Evolutionary conservation across 116 monocot species (phyloP), one percentile per base, ranked within the genome.

Genomic region (Phalaenopsis hybrid): DNA sequence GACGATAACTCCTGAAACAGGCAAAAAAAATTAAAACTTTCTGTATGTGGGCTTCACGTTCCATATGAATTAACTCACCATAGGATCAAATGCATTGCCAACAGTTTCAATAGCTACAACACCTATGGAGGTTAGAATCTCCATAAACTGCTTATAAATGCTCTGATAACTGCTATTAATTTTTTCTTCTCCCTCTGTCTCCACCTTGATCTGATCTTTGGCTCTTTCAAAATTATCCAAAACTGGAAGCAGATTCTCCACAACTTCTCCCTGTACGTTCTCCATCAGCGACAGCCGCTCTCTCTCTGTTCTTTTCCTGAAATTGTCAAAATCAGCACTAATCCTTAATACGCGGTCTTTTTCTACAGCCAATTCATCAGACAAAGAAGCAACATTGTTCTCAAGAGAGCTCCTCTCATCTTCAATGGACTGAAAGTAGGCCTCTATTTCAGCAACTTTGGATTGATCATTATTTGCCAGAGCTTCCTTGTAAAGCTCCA

Each of bases 221-320:
- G 95, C 95, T 69, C 95, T 92, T 79, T 95, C 95, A 79, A 95
- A 95, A 69, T 95, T 95, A 80, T 95, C 95, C 17, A 95, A 61
- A 55, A 95, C 92, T 20, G 95, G 91, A 82, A 95, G 81, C 48
- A 95, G 80, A 76, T 82, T 86, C 85, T 95, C 95, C 17, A 95
- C 61, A 20, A 94, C 86, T 81, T 94, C 92, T 21, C 92, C 92
- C 80, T 90, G 90, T 1, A 82, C 94, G 61, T 94, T 94, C 37
- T 84, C 68, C 92, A 94, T 90, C 83, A 94, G 50, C 57, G 86
- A 88, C 33, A 89, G 84, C 23, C 83, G 81, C 45, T 92, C 84
- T 90, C 85, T 94, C 94, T 0, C 89, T 37, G 37, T 37, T 89
- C 81, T 90, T 82, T 13, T 94, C 55, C 92, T 81, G 78, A 90